phyloP scores from a whole-genome alignment of 495 filamentous ascomycete species.

The Rusavskia elegans region DNA sequence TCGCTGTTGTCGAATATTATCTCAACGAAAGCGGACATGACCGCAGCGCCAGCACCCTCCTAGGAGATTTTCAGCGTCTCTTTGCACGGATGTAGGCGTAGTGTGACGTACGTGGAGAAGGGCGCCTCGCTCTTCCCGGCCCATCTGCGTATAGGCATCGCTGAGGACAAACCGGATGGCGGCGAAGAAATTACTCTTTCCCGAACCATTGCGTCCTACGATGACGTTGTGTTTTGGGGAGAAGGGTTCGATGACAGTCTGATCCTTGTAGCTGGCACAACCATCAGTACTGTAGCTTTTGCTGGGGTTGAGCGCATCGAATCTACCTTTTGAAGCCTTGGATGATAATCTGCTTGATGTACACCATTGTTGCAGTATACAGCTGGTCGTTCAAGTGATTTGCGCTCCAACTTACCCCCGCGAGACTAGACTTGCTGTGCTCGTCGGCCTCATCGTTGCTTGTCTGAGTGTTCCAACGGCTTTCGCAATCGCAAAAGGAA shows the following conservation, averaged over 20 bases:
- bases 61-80: slow-evolving; percentile 12
- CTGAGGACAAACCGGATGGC: slow-evolving; percentile 97
- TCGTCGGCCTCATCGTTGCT: too few relatives aligned
- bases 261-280: slow-evolving; percentile 78
- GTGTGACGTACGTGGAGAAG: slow-evolving; percentile 55
- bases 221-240: slow-evolving; percentile 97
- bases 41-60: slow-evolving; percentile 92
- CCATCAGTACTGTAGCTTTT: too few relatives aligned
- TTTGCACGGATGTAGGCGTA: neutral
- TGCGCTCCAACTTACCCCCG: neutral
- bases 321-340: slow-evolving; percentile 95
- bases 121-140: slow-evolving; percentile 85
- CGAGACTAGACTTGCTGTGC: too few relatives aligned
- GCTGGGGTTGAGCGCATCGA: neutral
- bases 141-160: slow-evolving; percentile 94
- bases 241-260: slow-evolving; percentile 96
- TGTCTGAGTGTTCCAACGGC: neutral
- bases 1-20: slow-evolving; percentile 98
- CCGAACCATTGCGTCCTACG: slow-evolving; percentile 95
- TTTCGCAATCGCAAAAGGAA: neutral
- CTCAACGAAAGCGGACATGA: slow-evolving; percentile 98
- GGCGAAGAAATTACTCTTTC: slow-evolving; percentile 99
- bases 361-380: slow-evolving; percentile 30
- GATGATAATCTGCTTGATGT: slow-evolving; percentile 99
- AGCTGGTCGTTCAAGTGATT: neutral